Conservation (phyloP, 176 grass and related monocot species). For the Oryza nivara region DNA sequence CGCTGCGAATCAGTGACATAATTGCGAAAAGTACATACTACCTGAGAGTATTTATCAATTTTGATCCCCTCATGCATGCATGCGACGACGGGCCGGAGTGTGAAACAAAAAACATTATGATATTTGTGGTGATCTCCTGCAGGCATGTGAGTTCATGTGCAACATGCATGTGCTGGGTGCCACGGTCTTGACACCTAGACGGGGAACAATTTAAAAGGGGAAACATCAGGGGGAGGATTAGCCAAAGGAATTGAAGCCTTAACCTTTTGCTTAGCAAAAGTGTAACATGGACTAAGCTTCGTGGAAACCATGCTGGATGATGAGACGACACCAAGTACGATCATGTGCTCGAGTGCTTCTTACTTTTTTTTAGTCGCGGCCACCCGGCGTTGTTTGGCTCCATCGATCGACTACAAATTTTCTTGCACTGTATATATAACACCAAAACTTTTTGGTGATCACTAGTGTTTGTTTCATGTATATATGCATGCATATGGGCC, state of each 20-base stretch:
- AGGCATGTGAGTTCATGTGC: slow-evolving; percentile 47
- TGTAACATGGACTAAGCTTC: neutral
- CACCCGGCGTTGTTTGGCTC: neutral
- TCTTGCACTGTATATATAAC: neutral
- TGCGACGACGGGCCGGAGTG: neutral
- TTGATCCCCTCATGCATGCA: neutral
- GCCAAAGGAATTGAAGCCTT: neutral
- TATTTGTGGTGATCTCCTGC: neutral
- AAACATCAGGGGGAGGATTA: neutral
- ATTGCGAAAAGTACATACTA: neutral
- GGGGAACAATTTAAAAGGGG: neutral
- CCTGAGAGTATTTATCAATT: neutral
- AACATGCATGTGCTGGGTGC: slow-evolving; percentile 23
- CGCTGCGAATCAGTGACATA: neutral
- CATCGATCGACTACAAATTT: neutral
- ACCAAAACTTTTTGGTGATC: neutral
- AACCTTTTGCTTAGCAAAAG: neutral
- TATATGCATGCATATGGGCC: neutral
- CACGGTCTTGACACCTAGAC: slow-evolving; percentile 10
- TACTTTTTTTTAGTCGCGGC: neutral
- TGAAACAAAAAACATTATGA: neutral
- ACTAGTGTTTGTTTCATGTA: neutral
- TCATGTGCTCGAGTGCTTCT: neutral
- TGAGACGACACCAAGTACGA: neutral
- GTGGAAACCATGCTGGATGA: neutral